Evolutionary conservation across 2,329 filamentous ascomycete species (phyloP), one percentile per base, ranked within the genome.

Genomic region (Exophiala lecanii-corni): DNA sequence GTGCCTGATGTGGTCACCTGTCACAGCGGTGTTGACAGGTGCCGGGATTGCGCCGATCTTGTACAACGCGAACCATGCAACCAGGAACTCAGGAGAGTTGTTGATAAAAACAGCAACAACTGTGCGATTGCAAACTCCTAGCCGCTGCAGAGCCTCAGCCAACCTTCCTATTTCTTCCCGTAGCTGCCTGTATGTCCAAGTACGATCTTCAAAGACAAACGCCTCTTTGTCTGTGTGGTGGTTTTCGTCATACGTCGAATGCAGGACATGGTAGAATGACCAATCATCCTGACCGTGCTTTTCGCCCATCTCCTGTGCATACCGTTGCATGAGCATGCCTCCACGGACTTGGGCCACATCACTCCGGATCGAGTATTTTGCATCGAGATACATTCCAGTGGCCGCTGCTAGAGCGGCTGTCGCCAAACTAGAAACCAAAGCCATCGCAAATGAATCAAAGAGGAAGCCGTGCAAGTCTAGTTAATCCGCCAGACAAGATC

Each of bases 291-390:
- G 65, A 37, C 47, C 47, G 15, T 50, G 43, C n/a, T 39, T 23
- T 16, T 35, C 26, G 36, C 35, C 45, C 26, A 50, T 15, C 21
- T 41, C n/a, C 36, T 43, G 34, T 7, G 36, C 36, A 32, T 39
- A 31, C 16, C 41, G 39, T 20, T 49, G 50, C 5, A 65, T 62
- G 17, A 60, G 63, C 21, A 62, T 67, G 12, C 63, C 48, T 7
- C 63, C 62, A 9, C 66, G 59, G n/a, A 84, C 62, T 9, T 58
- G 57, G 0, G 57, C 55, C 10, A 83, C 50, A 59, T 89, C 84
- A 55, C 83, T 78, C 30, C 64, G 59, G 37, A 88, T 60, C 57
- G 84, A 78, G 53, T 75, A 81, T 66, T 82, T 86, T 43, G 78
- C 84, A 55, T 89, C 77, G 32, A 85, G 65, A 53, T 86, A 85